A percentile compares a stretch with the other conserved stretches of the same genome.
Conservation (phyloP, 176 grass and related monocot genomes). For the Elaeis guineensis region DNA sequence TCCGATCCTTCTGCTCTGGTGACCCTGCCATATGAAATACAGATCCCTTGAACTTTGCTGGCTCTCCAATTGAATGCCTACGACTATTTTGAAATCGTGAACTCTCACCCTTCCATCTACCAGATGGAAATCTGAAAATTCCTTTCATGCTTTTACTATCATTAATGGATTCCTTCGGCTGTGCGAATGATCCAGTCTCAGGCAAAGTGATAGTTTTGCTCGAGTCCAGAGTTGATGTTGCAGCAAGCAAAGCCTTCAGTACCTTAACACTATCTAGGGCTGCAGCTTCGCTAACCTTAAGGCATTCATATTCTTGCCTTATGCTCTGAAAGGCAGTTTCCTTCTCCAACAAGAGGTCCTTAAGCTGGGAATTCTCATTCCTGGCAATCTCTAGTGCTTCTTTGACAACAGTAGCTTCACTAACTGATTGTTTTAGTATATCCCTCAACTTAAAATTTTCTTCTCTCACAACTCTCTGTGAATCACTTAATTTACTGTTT, state of each 20-base stretch:
- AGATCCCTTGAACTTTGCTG: slow-evolving; percentile 35
- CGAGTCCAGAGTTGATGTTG: slow-evolving; percentile 43
- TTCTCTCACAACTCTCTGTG: slow-evolving; percentile 53
- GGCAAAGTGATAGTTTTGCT: slow-evolving; percentile 16
- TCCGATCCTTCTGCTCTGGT: slow-evolving; percentile 31
- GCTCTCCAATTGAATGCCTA: slow-evolving; percentile 63
- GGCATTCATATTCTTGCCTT: slow-evolving; percentile 68
- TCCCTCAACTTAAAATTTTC: slow-evolving; percentile 71
- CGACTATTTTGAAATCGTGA: slow-evolving; percentile 18
- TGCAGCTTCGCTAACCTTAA: slow-evolving; percentile 73
- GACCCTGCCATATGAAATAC: slow-evolving; percentile 31
- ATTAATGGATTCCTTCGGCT: slow-evolving; percentile 28
- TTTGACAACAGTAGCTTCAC: slow-evolving; percentile 56
- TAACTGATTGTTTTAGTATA: slow-evolving; percentile 71
- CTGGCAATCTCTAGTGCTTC: slow-evolving; percentile 66
- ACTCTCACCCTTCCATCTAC: slow-evolving; percentile 26
- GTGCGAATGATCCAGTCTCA: neutral
- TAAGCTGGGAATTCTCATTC: slow-evolving; percentile 60
- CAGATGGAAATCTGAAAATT: slow-evolving; percentile 17
- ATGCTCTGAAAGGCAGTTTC: slow-evolving; percentile 46
- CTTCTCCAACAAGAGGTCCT: slow-evolving; percentile 61
- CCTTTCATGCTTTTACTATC: slow-evolving; percentile 11
- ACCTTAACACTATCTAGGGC: slow-evolving; percentile 59
- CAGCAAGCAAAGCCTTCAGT: slow-evolving; percentile 63
- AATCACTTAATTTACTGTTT: slow-evolving; percentile 64